These are phyloP conservation scores for Colletotrichum trifolii DNA, from an alignment of 2,329 filamentous ascomycete genomes.

Conservation along the genomic window DNA sequence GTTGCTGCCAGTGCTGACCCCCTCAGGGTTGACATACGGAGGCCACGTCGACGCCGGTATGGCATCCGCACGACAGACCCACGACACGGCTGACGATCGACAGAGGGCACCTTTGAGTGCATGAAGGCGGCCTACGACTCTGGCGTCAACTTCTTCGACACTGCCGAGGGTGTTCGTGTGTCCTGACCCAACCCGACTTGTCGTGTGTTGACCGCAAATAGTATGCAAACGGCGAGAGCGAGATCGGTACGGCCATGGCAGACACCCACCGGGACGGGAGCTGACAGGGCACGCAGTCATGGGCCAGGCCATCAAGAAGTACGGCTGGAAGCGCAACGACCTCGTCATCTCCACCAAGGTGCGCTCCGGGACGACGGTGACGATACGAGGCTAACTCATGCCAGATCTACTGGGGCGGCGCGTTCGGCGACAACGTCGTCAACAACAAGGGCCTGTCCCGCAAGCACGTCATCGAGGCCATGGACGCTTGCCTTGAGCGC, in stretches of 20 bases:
- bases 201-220: no score
- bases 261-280: background rate
- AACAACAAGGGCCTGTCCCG: constrained; percentile 76
- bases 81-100: background rate
- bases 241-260: constrained; percentile 49
- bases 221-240: constrained; percentile 69
- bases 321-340: constrained; percentile 70
- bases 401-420: constrained; percentile 72
- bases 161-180: constrained; percentile 56
- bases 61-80: constrained; percentile 23
- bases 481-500: constrained; percentile 67
- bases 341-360: constrained; percentile 71
- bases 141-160: constrained; percentile 73
- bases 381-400: constrained; percentile 8
- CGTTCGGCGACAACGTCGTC: constrained; percentile 69
- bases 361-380: constrained; percentile 20
- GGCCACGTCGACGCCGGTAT: constrained; percentile 76
- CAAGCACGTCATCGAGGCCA: constrained; percentile 77
- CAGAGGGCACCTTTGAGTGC: constrained; percentile 63
- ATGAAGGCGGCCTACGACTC: constrained; percentile 71
- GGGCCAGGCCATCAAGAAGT: constrained; percentile 69
- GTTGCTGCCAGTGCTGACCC: background rate
- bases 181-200: no score
- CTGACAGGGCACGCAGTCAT: constrained; percentile 54
- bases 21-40: constrained; percentile 74